Evolutionary conservation across 192 early-diverging fungal species (phyloP), one percentile per base, ranked within the genome.

Genomic region (Jimgerdemannia lactiflua): DNA sequence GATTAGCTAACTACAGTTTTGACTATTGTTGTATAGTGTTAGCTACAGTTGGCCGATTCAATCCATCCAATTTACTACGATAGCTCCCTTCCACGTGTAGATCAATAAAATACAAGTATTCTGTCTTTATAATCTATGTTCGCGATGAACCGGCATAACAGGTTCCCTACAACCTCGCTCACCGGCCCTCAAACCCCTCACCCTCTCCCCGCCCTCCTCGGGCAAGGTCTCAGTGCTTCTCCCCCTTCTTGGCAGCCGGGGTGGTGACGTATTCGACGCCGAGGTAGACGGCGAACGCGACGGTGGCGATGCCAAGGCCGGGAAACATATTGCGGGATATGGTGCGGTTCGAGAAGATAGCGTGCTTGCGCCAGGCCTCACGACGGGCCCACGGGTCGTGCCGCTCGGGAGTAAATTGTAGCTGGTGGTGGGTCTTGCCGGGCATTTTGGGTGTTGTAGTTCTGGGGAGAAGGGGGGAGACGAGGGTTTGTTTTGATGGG

Each of bases 381-480:
- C 87, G 89, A 77, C 82, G 81, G 68, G 89, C 90, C 92, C 92
- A 94, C 65, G 92, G 92, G 77, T 94, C 92, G 83, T 92, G 49
- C 6, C 49, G 49, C 14, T 6, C 49, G 49, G 49, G 49, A 6
- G 49, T 14, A 2, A 10, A 14, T 14, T 59, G 49, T 14, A 59
- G 49, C 14, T 59, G 8, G 8, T 59, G 49, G 14, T 10, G 49
- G 6, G 49, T 59, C 49, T 59, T 59, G 49, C 49, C 49, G 49
- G 49, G 8, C 49, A 59, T 59, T 59, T 59, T 29, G 29, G 29
- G 29, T 29, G 29, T 29, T 29, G 29, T 29, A 29, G 29, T 29
- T 29, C 0, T 1, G 29, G 29, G 29, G 0, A 1, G 29, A 29
- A 29, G 29, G 29, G n/a, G 29, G 29, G 29, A 29, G 29, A 29